These are phyloP conservation scores for Fraxinus greggii DNA, from an alignment of 305 asterid species.

Conservation along the genomic window DNA sequence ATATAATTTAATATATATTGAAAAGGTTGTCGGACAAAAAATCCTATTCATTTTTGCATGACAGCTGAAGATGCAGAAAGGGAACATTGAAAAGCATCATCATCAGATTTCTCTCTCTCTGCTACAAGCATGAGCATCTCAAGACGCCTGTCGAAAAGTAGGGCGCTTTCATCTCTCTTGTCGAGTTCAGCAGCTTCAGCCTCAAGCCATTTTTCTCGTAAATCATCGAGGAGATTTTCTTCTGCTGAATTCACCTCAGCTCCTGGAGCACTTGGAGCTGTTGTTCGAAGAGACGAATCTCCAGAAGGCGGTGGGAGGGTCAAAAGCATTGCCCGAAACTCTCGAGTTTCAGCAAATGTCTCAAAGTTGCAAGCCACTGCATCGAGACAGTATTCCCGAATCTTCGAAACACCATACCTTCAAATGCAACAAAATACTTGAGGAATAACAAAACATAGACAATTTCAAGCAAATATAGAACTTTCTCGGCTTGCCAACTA, in stretches of 20 bases:
- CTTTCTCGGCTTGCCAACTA: background rate
- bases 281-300: slow-evolving; percentile 74
- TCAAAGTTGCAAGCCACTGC: slow-evolving; percentile 80
- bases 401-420: slow-evolving; percentile 84
- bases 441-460: slow-evolving; percentile 12
- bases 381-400: slow-evolving; percentile 78
- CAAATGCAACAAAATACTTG: slow-evolving; percentile 20
- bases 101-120: slow-evolving; percentile 52
- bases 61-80: background rate
- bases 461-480: background rate
- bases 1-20: background rate
- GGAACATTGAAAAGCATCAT: slow-evolving; percentile 28
- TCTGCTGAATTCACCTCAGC: slow-evolving; percentile 53
- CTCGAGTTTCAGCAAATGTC: slow-evolving; percentile 69
- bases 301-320: slow-evolving; percentile 95
- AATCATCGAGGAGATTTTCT: slow-evolving; percentile 75
- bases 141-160: slow-evolving; percentile 81
- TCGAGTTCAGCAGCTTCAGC: slow-evolving; percentile 98
- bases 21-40: background rate
- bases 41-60: background rate
- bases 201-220: slow-evolving; percentile 95
- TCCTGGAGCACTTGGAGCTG: slow-evolving; percentile 95
- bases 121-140: slow-evolving; percentile 89
- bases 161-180: slow-evolving; percentile 82
- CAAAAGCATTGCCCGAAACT: slow-evolving; percentile 85